phyloP scores from a whole-genome alignment of 176 grass and related monocot species.

The Avena eriantha region DNA sequence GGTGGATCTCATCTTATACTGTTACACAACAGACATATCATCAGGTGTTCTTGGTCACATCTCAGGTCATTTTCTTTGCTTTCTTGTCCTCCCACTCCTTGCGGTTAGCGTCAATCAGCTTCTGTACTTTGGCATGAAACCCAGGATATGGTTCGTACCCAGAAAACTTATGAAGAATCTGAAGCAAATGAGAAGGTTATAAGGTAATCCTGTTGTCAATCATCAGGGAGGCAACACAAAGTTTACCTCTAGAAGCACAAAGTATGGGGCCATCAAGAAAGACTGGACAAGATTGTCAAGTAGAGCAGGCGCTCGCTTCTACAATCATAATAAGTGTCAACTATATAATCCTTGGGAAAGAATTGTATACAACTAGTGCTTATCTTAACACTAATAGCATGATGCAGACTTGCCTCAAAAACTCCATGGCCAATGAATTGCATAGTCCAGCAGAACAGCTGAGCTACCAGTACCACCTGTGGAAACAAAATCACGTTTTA shows the following conservation, averaged over 20 bases:
- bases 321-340: constrained; percentile 22
- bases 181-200: constrained; percentile 28
- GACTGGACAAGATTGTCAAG: constrained; percentile 92
- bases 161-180: constrained; percentile 68
- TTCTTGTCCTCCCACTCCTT: constrained; percentile 79
- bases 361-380: constrained; percentile 1
- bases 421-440: constrained; percentile 97
- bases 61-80: constrained; percentile 68
- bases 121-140: constrained; percentile 68
- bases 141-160: constrained; percentile 92
- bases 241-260: constrained; percentile 93
- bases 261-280: constrained; percentile 96
- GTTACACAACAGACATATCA: constrained; percentile 8
- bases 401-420: constrained; percentile 71
- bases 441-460: constrained; percentile 81
- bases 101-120: constrained; percentile 60
- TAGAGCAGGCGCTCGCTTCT: constrained; percentile 89
- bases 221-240: not conserved
- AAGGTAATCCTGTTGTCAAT: not conserved
- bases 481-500: not conserved
- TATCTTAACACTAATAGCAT: not conserved
- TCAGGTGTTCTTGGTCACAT: not conserved
- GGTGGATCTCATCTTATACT: not conserved
- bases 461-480: constrained; percentile 86
- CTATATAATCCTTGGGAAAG: not conserved